Evolutionary conservation across 768 basidiomycete species (phyloP), one percentile per base, ranked within the genome.

Genomic region (Agaricus sinodeliciosus): DNA sequence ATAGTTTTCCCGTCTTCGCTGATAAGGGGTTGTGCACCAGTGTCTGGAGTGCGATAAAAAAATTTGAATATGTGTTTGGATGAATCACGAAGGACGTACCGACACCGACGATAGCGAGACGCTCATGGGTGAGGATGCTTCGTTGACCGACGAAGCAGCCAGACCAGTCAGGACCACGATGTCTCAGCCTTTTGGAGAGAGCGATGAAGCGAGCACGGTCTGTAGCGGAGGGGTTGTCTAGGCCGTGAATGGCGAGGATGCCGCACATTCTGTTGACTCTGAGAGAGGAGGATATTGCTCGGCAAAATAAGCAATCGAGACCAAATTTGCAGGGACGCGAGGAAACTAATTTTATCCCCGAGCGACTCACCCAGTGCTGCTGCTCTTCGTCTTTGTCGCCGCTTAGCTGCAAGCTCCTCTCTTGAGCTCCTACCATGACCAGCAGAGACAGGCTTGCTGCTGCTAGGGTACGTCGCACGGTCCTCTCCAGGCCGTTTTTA

Each of bases 141-240:
- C 85, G 77, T 67, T 84, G 82, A 42, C 89, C 90, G 57, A 94
- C 88, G 68, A 83, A 87, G 71, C 91, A 95, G 26, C 96, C 96
- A 12, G 92, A 94, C 96, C 96, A 99, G 70, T 99, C 96, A 9
- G 96, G 96, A 12, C 96, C 96, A 57, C 94, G 85, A 65, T 96
- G 94, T 48, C 95, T 81, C 55, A 91, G 84, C 57, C 82, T 84
- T 71, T 93, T 96, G 9, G 93, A 93, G 61, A 90, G 78, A 3
- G 90, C 85, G 53, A 97, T 84, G 62, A 84, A 87, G 51, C 75
- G 81, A 42, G 85, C 74, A 57, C 94, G 78, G 60, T 86, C 85
- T 19, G 70, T 68, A 35, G 77, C 63, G 16, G 45, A 47, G 34
- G 93, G 85, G 51, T 84, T 86, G 57, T 86, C 76, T 54, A 93